A percentile compares a stretch with the other conserved stretches of the same genome.
Evolutionary conservation across 805 yeast genomes (phyloP).

Genomic region (Candida hispaniensis): DNA sequence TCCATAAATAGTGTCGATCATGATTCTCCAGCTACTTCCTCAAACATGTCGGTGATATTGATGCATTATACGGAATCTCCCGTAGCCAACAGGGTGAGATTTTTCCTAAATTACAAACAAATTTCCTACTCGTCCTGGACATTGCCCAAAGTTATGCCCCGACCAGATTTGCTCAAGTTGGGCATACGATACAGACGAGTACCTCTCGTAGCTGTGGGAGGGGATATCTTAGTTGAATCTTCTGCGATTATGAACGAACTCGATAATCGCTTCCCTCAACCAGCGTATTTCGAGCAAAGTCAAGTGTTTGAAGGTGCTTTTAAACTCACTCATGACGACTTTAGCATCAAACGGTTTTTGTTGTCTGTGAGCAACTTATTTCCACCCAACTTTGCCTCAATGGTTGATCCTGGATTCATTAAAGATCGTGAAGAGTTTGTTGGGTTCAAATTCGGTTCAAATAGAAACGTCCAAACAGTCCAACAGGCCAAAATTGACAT

Average conservation of each 20-base stretch:
- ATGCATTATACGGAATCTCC: constrained; percentile 15
- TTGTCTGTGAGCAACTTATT: constrained; percentile 7
- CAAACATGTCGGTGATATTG: no score
- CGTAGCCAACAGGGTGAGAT: constrained; percentile 11
- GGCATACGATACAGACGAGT: constrained; percentile 14
- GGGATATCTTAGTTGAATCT: constrained; percentile 8
- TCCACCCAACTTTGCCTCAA: constrained; percentile 8
- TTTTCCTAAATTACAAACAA: constrained; percentile 13
- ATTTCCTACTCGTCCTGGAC: constrained; percentile 5
- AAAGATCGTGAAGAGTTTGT: constrained; percentile 12
- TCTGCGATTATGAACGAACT: constrained; percentile 13
- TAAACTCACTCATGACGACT: constrained; percentile 12
- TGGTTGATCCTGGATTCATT: constrained; percentile 5
- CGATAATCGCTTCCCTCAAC: constrained; percentile 13
- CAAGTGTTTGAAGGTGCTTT: constrained; percentile 7
- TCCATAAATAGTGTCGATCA: no score
- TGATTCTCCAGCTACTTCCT: no score
- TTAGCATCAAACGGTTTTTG: constrained; percentile 2
- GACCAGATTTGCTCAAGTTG: constrained; percentile 11
- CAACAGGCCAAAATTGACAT: constrained; percentile 13
- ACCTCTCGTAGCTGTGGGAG: constrained; percentile 14
- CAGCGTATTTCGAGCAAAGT: constrained; percentile 6
- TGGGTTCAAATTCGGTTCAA: constrained; percentile 2
- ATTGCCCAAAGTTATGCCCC: constrained; percentile 5
- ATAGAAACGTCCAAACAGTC: neutral